Evolutionary conservation across 2,329 filamentous ascomycete genomes (phyloP).

Genomic region (Aspergillus pseudotamarii): DNA sequence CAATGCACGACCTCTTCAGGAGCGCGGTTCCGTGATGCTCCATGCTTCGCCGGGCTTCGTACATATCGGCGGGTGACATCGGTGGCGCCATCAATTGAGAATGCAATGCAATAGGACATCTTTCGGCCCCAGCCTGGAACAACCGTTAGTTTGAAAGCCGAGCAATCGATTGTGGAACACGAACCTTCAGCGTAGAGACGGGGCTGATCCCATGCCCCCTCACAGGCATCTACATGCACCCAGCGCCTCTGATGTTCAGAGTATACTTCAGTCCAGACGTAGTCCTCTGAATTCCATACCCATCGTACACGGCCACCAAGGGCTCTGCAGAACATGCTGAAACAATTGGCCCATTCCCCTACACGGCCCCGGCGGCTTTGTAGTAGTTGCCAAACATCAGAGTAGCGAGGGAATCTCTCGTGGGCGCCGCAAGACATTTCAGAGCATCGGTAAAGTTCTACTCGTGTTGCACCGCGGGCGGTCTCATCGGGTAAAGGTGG

Average conservation of each 20-base stretch:
- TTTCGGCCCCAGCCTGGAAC: conserved; percentile 82
- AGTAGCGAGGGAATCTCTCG: conserved; percentile 91
- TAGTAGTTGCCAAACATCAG: conserved; percentile 89
- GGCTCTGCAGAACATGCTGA: conserved; percentile 95
- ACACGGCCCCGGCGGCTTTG: conserved; percentile 83
- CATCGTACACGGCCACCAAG: conserved; percentile 89
- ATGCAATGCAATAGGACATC: conserved; percentile 95
- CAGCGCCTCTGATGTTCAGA: conserved; percentile 90
- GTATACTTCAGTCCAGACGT: conserved; percentile 97
- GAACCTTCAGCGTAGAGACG: conserved; percentile 80
- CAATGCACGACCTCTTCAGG: conserved; percentile 89
- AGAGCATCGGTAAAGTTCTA: conserved; percentile 89
- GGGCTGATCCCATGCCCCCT: conserved; percentile 94
- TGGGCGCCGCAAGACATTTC: conserved; percentile 72
- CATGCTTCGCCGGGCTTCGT: conserved; percentile 55
- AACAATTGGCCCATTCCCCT: conserved; percentile 98
- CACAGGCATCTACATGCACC: conserved; percentile 95
- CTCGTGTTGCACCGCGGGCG: conserved; percentile 81
- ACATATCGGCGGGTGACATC: conserved; percentile 70
- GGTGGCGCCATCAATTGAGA: conserved; percentile 81
- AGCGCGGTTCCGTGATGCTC: conserved; percentile 74
- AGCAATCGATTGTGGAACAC: not conserved
- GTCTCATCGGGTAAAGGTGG: conserved; percentile 85
- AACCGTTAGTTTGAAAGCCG: conserved; percentile 11
- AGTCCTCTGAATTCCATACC: conserved; percentile 98